These are phyloP conservation scores for Paramyrothecium roridum DNA, from an alignment of 2,329 filamentous ascomycete species.

Conservation along the genomic window DNA sequence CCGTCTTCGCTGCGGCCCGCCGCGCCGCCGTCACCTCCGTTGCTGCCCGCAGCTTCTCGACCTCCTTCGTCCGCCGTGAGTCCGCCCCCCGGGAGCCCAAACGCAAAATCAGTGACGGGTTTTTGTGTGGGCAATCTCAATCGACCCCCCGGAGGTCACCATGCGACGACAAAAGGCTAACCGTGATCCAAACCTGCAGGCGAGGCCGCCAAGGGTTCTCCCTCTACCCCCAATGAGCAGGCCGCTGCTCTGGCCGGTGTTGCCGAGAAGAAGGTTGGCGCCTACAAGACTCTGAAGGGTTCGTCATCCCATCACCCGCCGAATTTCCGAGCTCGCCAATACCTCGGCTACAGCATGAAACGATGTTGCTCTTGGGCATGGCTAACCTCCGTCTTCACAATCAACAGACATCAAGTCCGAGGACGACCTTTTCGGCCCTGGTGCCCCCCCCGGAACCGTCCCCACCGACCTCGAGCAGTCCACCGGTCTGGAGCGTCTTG, in stretches of 20 bases:
- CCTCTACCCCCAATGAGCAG: slow-evolving; percentile 30
- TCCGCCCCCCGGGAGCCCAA: slow-evolving; percentile 18
- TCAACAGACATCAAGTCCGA: slow-evolving; percentile 73
- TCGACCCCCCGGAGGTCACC: slow-evolving; percentile 14
- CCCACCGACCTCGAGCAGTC: slow-evolving; percentile 94
- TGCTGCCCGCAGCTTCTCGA: slow-evolving; percentile 57
- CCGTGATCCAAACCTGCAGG: slow-evolving; percentile 24
- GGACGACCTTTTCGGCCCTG: slow-evolving; percentile 81
- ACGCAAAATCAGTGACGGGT: slow-evolving; percentile 1
- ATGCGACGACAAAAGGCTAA: slow-evolving; percentile 20
- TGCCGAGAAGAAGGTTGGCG: slow-evolving; percentile 42
- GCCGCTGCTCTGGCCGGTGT: slow-evolving; percentile 31
- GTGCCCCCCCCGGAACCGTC: slow-evolving; percentile 77
- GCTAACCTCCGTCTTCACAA: slow-evolving; percentile 13
- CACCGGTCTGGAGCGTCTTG: slow-evolving; percentile 96
- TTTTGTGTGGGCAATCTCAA: slow-evolving; percentile 1
- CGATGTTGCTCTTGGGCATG: slow-evolving; percentile 10
- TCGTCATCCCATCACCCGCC: slow-evolving; percentile 22
- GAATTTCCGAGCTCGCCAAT: slow-evolving; percentile 7
- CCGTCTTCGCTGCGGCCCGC: slow-evolving; percentile 58
- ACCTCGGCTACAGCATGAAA: slow-evolving; percentile 16
- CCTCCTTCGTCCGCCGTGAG: slow-evolving; percentile 59
- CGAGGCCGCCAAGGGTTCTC: slow-evolving; percentile 29
- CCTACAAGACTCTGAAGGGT: slow-evolving; percentile 46
- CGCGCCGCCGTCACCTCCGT: slow-evolving; percentile 51